Percentiles rank a stretch among this genome's conserved stretches.
Evolutionary conservation across 805 yeast genomes (phyloP).

Genomic region (Priceomyces melissophilus): DNA sequence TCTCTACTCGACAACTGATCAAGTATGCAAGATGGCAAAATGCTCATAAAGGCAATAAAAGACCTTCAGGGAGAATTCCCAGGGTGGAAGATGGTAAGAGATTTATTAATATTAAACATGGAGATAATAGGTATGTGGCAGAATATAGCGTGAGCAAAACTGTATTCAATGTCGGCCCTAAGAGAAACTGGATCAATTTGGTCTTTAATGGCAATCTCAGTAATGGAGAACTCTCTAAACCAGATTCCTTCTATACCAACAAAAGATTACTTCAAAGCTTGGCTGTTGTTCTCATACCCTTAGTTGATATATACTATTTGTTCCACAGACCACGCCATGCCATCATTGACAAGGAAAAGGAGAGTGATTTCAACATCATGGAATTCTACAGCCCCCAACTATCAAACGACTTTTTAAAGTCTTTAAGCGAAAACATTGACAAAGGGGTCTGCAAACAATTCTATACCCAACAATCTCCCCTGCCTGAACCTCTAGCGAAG

Average conservation of each 20-base stretch:
- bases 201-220: constrained; percentile 23
- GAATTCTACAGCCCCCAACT: constrained; percentile 8
- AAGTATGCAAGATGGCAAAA: constrained; percentile 24
- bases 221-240: constrained; percentile 10
- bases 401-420: constrained; percentile 9
- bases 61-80: constrained; percentile 7
- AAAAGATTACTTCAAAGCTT: constrained; percentile 13
- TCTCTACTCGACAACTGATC: constrained; percentile 32
- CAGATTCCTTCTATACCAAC: constrained; percentile 6
- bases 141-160: constrained; percentile 24
- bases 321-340: not conserved
- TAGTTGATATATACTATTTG: constrained; percentile 15
- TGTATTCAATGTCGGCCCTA: constrained; percentile 37
- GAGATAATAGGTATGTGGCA: constrained; percentile 35
- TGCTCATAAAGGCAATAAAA: constrained; percentile 8
- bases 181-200: constrained; percentile 33
- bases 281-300: constrained; percentile 17
- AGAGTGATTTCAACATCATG: not conserved
- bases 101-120: constrained; percentile 40
- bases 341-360: constrained; percentile 1
- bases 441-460: constrained; percentile 10
- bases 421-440: constrained; percentile 12
- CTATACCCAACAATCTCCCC: no score
- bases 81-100: constrained; percentile 30
- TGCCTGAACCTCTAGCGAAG: no score